phyloP scores from a whole-genome alignment of 106 monocot species.

The Apostasia ramifera region DNA sequence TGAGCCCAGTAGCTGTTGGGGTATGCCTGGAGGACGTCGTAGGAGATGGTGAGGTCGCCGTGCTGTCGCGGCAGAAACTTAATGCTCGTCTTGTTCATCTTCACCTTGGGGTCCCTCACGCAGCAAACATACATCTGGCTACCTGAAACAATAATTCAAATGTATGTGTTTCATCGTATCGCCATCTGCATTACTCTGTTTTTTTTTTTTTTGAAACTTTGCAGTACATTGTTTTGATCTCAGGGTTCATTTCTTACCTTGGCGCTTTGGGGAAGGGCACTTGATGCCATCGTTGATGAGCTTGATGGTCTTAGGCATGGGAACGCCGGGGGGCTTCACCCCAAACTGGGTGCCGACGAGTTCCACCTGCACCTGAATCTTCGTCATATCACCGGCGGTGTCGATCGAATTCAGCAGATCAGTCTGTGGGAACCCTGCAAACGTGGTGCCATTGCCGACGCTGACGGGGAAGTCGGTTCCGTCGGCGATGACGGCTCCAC shows the following conservation, averaged over 20 bases:
- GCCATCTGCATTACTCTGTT: too few species aligned
- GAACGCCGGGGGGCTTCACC: constrained; percentile 46
- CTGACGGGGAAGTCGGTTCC: constrained; percentile 56
- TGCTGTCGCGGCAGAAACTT: constrained; percentile 52
- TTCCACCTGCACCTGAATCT: constrained; percentile 56
- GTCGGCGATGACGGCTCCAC: constrained; percentile 61
- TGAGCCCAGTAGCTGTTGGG: constrained; percentile 79
- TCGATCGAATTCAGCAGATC: constrained; percentile 78
- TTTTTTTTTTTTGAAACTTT: too few species aligned
- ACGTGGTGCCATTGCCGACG: constrained; percentile 55
- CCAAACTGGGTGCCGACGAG: constrained; percentile 86
- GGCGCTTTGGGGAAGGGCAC: constrained; percentile 34
- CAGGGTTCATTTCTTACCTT: background rate
- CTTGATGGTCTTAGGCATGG: constrained; percentile 75
- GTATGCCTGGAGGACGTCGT: constrained; percentile 78
- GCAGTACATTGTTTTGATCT: too few species aligned
- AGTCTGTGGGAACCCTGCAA: constrained; percentile 66
- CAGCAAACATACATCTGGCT: constrained; percentile 77
- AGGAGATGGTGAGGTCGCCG: constrained; percentile 80
- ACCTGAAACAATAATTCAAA: constrained; percentile 6
- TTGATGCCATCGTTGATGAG: constrained; percentile 65
- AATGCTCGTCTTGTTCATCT: constrained; percentile 14
- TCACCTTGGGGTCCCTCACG: constrained; percentile 49
- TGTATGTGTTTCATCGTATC: too few species aligned
- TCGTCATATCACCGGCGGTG: constrained; percentile 72